Percentiles rank a stretch among this genome's conserved stretches.
Evolutionary conservation across 2,329 filamentous ascomycete species (phyloP).

Genomic region (Trichoderma brevicompactum): DNA sequence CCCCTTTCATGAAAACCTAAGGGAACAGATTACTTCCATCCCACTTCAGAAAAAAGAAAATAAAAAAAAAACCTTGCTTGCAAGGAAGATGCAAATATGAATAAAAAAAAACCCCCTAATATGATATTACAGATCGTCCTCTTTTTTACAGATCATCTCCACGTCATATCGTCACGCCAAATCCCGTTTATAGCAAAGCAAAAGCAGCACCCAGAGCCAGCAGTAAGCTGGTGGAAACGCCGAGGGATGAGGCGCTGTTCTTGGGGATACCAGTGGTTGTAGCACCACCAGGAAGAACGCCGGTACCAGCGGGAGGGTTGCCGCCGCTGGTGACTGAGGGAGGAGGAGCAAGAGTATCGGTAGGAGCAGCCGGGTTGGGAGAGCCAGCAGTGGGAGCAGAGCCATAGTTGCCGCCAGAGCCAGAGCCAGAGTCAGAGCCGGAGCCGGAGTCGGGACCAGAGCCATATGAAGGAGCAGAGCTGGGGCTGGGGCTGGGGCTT

Average conservation of each 20-base stretch:
- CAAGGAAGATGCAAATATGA: slow-evolving; percentile 30
- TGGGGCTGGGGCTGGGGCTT: neutral
- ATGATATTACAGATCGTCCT: slow-evolving; percentile 27
- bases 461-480: neutral
- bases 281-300: slow-evolving; percentile 30
- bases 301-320: slow-evolving; percentile 33
- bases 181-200: slow-evolving; percentile 44
- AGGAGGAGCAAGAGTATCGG: slow-evolving; percentile 22
- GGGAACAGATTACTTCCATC: slow-evolving; percentile 10
- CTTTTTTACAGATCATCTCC: slow-evolving; percentile 12
- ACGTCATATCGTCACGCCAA: slow-evolving; percentile 19
- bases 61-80: slow-evolving; percentile 23
- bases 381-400: slow-evolving; percentile 31
- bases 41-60: slow-evolving; percentile 25
- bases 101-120: slow-evolving; percentile 16
- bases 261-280: slow-evolving; percentile 32
- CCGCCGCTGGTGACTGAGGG: slow-evolving; percentile 31
- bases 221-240: slow-evolving; percentile 49
- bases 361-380: slow-evolving; percentile 31
- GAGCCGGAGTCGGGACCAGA: neutral
- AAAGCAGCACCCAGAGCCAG: slow-evolving; percentile 50
- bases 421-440: neutral
- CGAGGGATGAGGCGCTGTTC: slow-evolving; percentile 40
- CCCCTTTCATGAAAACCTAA: slow-evolving; percentile 22
- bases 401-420: neutral